phyloP scores from a whole-genome alignment of 2,329 filamentous ascomycete species.

The Calonectria pseudoreteaudii region DNA sequence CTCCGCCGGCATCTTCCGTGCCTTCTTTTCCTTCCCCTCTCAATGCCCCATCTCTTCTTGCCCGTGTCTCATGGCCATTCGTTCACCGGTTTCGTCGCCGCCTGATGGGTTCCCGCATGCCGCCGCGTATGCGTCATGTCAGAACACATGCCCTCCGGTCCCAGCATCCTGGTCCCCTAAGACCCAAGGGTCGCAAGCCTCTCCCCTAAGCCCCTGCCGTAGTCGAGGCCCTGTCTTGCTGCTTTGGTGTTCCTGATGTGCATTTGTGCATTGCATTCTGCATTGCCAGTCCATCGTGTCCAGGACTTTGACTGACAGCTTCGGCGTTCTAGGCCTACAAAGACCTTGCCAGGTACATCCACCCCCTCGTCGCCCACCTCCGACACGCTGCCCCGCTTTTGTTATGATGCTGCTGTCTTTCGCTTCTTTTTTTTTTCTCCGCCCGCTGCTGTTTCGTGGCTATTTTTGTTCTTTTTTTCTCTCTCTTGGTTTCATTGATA shows the following conservation, averaged over 20 bases:
- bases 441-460: background rate
- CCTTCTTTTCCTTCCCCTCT: background rate
- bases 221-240: slow-evolving; percentile 38
- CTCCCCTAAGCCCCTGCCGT: slow-evolving; percentile 29
- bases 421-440: background rate
- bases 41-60: background rate
- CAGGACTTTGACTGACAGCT: slow-evolving; percentile 34
- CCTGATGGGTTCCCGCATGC: background rate
- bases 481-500: background rate
- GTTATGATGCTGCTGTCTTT: background rate
- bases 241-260: slow-evolving; percentile 16
- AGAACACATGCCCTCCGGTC: slow-evolving; percentile 23
- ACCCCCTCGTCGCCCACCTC: slow-evolving; percentile 12
- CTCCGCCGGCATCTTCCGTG: background rate
- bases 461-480: background rate
- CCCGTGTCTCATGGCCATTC: background rate
- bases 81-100: background rate
- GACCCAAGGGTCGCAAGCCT: slow-evolving; percentile 24
- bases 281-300: slow-evolving; percentile 11
- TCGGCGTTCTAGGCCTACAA: slow-evolving; percentile 50
- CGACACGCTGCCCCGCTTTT: background rate
- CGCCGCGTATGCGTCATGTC: background rate
- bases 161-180: slow-evolving; percentile 14
- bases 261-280: slow-evolving; percentile 31
- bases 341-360: slow-evolving; percentile 50